Conservation (phyloP, 306 rosid species). For the Canavalia ensiformis region DNA sequence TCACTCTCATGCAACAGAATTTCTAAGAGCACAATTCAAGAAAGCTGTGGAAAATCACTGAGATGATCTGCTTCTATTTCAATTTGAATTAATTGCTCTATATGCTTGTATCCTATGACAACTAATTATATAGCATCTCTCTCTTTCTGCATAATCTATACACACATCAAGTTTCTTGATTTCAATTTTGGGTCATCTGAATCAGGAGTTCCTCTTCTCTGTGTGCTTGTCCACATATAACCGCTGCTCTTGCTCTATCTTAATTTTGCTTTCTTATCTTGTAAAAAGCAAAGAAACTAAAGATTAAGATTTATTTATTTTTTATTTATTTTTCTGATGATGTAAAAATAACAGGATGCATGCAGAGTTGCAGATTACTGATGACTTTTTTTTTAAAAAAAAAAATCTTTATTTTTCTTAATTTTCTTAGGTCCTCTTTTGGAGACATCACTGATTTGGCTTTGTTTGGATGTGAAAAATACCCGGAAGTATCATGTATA, state of each 20-base stretch:
- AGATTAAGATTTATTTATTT: not conserved
- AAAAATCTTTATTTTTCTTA: not conserved
- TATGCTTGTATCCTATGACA: not conserved
- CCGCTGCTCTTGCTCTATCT: not conserved
- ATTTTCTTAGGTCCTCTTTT: not conserved
- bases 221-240: not conserved
- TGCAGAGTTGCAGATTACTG: not conserved
- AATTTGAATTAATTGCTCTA: not conserved
- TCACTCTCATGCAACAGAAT: constrained; percentile 24
- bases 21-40: constrained; percentile 56
- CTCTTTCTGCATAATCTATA: constrained; percentile 6
- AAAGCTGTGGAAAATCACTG: constrained; percentile 55
- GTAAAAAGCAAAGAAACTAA: too few species aligned
- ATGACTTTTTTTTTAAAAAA: not conserved
- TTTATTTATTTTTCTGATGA: not conserved
- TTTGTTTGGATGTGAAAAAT: not conserved
- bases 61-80: constrained; percentile 51
- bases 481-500: not conserved
- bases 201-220: not conserved
- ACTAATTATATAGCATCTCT: not conserved
- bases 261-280: not conserved
- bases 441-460: too few species aligned
- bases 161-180: not conserved
- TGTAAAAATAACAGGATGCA: not conserved
- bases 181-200: not conserved